These are phyloP conservation scores for Spinellus fusiger DNA, from an alignment of 192 early-diverging fungal genomes.

Conservation along the genomic window DNA sequence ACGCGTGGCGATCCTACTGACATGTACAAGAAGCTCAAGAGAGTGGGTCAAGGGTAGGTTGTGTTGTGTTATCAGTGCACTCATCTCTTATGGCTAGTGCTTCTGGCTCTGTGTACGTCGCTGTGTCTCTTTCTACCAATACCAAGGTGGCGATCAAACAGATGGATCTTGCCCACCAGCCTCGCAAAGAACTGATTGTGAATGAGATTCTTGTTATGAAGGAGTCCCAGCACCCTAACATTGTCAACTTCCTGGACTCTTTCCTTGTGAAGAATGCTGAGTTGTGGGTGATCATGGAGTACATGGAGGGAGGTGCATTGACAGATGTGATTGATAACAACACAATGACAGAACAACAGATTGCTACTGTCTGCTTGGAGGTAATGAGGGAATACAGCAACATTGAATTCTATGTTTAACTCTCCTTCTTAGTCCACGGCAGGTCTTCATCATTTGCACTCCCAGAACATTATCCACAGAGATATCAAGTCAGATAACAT, in stretches of 20 bases:
- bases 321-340: conserved; percentile 99
- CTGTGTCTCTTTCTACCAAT: conserved; percentile 62
- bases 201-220: conserved; percentile 95
- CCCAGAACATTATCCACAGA: conserved; percentile 80
- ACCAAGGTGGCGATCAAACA: conserved; percentile 90
- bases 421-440: conserved; percentile 51
- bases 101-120: conserved; percentile 97
- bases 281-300: conserved; percentile 99
- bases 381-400: conserved; percentile 30
- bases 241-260: conserved; percentile 96
- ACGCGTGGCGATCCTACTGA: conserved; percentile 85
- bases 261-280: conserved; percentile 82
- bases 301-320: conserved; percentile 97
- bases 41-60: conserved; percentile 90
- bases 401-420: not conserved
- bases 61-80: not conserved
- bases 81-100: conserved; percentile 45
- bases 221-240: conserved; percentile 90
- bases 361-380: conserved; percentile 91
- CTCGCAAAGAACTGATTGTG: conserved; percentile 85
- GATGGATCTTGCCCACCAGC: conserved; percentile 83
- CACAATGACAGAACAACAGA: conserved; percentile 87
- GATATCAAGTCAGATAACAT: conserved; percentile 92
- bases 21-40: conserved; percentile 90
- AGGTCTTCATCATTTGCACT: conserved; percentile 77